These are phyloP conservation scores for Poa annua DNA, from an alignment of 176 grass and related monocot genomes.

Conservation along the genomic window DNA sequence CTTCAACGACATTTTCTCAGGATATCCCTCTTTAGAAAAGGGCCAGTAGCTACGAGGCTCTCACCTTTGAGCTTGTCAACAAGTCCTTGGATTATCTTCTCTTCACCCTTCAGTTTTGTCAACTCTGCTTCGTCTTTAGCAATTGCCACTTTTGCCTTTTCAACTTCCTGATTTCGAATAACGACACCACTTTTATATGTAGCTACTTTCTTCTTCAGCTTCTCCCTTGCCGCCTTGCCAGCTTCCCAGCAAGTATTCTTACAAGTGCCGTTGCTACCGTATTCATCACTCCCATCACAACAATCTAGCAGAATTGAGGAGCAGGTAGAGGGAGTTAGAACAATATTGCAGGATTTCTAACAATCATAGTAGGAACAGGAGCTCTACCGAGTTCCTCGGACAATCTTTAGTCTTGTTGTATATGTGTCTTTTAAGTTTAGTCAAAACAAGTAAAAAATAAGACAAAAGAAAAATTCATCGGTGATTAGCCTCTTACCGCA, in stretches of 20 bases:
- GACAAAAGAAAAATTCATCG: neutral
- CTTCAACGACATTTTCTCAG: conserved; percentile 18
- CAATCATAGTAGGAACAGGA: neutral
- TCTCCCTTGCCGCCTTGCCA: conserved; percentile 88
- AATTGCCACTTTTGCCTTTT: conserved; percentile 80
- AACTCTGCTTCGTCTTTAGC: conserved; percentile 82
- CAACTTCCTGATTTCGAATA: conserved; percentile 80
- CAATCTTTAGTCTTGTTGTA: neutral
- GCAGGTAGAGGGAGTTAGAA: conserved; percentile 5
- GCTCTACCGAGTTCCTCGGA: neutral
- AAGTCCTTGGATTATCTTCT: conserved; percentile 80
- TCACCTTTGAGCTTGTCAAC: conserved; percentile 91
- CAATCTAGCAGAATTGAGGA: conserved; percentile 62
- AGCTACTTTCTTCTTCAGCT: conserved; percentile 83
- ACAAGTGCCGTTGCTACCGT: conserved; percentile 70
- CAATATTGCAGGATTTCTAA: neutral
- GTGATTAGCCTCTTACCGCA: conserved; percentile 66
- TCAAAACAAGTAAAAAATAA: conserved; percentile 16
- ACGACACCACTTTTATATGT: conserved; percentile 76
- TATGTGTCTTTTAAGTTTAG: neutral
- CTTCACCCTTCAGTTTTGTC: conserved; percentile 77
- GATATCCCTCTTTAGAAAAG: neutral
- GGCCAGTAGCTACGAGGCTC: conserved; percentile 4
- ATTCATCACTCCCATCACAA: conserved; percentile 97
- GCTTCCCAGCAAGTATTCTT: conserved; percentile 98